Percentiles rank a stretch among this genome's conserved stretches.
Evolutionary conservation across 2,329 filamentous ascomycete genomes (phyloP).

Genomic region (Sclerotinia glacialis): DNA sequence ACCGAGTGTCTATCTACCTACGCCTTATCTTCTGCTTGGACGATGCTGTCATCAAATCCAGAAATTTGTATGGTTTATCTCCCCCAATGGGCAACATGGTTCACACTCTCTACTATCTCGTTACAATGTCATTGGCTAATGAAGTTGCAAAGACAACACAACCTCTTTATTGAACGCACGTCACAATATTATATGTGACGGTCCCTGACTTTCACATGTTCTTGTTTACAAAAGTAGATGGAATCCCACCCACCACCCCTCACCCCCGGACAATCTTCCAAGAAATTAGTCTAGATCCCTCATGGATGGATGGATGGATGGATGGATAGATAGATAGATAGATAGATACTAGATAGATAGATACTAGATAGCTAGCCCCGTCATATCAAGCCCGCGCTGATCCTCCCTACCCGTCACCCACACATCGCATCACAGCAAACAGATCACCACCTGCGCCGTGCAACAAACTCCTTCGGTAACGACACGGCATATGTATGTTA

Average conservation of each 20-base stretch:
- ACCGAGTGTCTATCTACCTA: neutral
- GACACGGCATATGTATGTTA: neutral
- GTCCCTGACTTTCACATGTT: neutral
- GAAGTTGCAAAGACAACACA: neutral
- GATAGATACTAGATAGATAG: no score
- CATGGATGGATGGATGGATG: neutral
- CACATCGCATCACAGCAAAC: neutral
- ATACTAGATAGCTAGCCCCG: neutral
- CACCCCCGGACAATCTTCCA: neutral
- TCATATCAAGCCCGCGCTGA: neutral
- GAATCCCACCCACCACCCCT: neutral
- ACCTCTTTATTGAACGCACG: neutral
- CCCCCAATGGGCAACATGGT: neutral
- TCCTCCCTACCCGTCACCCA: neutral
- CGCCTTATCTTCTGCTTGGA: neutral
- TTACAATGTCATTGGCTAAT: neutral
- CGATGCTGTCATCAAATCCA: neutral
- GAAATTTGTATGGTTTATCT: neutral
- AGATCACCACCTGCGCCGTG: slow-evolving; percentile 9
- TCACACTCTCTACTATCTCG: neutral
- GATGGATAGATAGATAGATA: no score
- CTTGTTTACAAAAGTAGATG: neutral
- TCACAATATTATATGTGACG: neutral
- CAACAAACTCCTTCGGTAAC: neutral
- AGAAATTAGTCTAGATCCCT: neutral